Base-by-base conservation (phyloP, 495 filamentous ascomycete species). In the Barbatosphaeria neglecta region DNA sequence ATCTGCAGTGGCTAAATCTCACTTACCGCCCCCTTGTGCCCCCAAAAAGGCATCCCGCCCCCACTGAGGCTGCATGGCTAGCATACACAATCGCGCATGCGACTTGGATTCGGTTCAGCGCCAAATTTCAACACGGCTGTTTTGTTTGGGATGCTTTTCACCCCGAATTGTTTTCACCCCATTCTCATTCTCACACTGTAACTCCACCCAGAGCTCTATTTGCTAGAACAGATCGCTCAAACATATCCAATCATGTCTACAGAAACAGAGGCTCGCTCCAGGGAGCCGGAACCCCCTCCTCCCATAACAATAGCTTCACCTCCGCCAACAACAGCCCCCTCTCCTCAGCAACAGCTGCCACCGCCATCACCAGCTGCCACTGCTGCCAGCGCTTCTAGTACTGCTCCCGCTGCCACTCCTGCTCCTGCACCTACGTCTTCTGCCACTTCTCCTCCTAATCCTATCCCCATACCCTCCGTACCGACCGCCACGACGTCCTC, bases 401-500 rank as follows among this genome's bases (percentile, higher is more conserved):
- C 31, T 2, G 5, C 31, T 35, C 7, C 31, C 16, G 10, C 31
- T 2, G 2, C 31, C 2, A 5, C 31, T 35, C 7, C 31, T 35
- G 5, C 31, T n/a, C 13, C 31, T n/a, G 15, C 27, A 31, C 9
- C 27, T 10, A 31, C 28, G 20, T 49, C 50, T 42, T 70, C 69
- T 66, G 65, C 66, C 18, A 59, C 64, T 35, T 53, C 8, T 49
- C 54, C 47, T 49, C 59, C 40, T 68, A 68, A 33, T 60, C 62
- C 67, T 22, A 56, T 83, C 37, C 81, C 80, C n/a, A n/a, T n/a
- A n/a, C n/a, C n/a, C n/a, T n/a, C n/a, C n/a, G n/a, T n/a, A n/a
- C n/a, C n/a, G n/a, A n/a, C n/a, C n/a, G n/a, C 28, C 19, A 50
- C 50, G 41, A 72, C 69, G 67, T 65, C 66, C 18, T 60, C 64